Evolutionary conservation across 2,329 filamentous ascomycete genomes (phyloP), one percentile per base, ranked within the genome.

Genomic region (Ascomycota sp.): DNA sequence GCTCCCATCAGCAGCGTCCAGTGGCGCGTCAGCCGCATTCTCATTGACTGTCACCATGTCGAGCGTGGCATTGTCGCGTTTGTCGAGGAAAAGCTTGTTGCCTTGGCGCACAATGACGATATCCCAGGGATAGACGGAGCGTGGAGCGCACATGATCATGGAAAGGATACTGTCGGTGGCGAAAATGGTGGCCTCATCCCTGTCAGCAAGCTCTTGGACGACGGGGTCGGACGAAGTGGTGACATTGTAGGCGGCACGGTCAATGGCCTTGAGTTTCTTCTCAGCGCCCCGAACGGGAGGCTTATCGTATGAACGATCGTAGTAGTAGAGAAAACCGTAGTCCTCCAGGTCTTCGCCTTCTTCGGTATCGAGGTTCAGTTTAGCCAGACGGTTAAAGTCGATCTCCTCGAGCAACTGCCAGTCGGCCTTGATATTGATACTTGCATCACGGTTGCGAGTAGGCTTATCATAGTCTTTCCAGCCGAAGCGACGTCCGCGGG

Each of bases 401-500:
- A 98, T 93, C 67, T 98, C 89, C 62, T 98, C 89, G 48, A 93
- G 65, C 61, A 98, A 70, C 50, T 73, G 69, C 89, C 89, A 98
- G 54, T 93, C 84, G 16, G 84, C 72, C 60, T 91, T 91, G 58
- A 95, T 83, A 61, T 86, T 86, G 51, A 98, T 81, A 27, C 83
- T 92, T 9, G 86, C 79, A 61, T 98, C 89, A 39, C 89, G 80
- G 59, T 92, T 93, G 49, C 89, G 76, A 55, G 86, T 72, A 39
- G 89, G 89, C 73, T 95, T 95, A 64, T 98, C 89, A 54, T 83
- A 92, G 55, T 98, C 89, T 61, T 89, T 92, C 86, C 89, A 95
- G 53, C 89, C 89, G 50, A 93, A 93, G 45, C 89, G 74, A 44
- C 89, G 76, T 34, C 81, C 74, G 42, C 78, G 64, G 31, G 73